Conservation (phyloP, 495 filamentous ascomycete genomes). For the Cudoniella acicularis region DNA sequence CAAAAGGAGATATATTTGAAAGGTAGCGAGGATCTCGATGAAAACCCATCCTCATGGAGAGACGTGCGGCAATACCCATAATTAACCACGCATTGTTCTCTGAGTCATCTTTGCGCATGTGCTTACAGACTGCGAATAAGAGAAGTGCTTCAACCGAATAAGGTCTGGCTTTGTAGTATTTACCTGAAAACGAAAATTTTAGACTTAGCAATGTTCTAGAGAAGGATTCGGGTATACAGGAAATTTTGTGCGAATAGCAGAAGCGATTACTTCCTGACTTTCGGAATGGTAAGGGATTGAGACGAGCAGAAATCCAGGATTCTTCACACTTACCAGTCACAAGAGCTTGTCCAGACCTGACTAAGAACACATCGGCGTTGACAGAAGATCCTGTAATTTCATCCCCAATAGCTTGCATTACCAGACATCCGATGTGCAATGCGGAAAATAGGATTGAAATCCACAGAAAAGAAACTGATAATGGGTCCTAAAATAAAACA, state of each 20-base stretch:
- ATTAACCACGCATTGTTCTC: slow-evolving; percentile 31
- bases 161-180: slow-evolving; percentile 31
- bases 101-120: slow-evolving; percentile 21
- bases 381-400: slow-evolving; percentile 62
- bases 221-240: no score
- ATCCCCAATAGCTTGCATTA: slow-evolving; percentile 55
- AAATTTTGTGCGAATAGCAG: no score
- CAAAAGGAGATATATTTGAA: slow-evolving; percentile 74
- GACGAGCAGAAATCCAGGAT: no score
- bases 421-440: slow-evolving; percentile 65
- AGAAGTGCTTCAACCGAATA: slow-evolving; percentile 34
- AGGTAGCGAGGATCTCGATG: slow-evolving; percentile 75
- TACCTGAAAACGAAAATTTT: no score
- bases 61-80: slow-evolving; percentile 30
- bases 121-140: slow-evolving; percentile 25
- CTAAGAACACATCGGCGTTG: slow-evolving; percentile 50
- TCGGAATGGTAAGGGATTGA: no score
- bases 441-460: slow-evolving; percentile 47
- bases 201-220: no score
- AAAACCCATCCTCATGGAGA: slow-evolving; percentile 36
- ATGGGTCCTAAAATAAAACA: no score
- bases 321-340: slow-evolving; percentile 52
- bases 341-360: slow-evolving; percentile 27
- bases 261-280: no score
- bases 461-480: slow-evolving; percentile 11